Percentiles rank a stretch among this genome's conserved stretches.
Conservation (phyloP, 176 grass and related monocot species). For the Raddia distichophylla region DNA sequence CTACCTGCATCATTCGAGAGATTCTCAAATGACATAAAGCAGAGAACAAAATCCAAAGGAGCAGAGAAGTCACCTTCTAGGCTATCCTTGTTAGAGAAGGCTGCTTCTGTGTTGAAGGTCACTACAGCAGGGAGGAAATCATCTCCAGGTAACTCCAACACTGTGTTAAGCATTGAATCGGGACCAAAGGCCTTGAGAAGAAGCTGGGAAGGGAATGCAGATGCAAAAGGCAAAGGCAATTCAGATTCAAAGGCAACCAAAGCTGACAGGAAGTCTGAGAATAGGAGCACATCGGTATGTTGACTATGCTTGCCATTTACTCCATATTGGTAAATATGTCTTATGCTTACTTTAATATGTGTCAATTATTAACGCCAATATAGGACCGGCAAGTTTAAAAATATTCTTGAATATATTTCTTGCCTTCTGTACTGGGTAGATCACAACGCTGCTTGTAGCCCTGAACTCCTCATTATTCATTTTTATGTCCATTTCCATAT, state of each 20-base stretch:
- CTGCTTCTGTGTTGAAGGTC: constrained; percentile 77
- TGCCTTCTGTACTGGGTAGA: background rate
- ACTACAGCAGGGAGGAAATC: constrained; percentile 72
- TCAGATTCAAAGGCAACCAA: constrained; percentile 63
- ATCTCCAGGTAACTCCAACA: constrained; percentile 57
- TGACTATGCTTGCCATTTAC: constrained; percentile 30
- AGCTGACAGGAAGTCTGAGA: constrained; percentile 59
- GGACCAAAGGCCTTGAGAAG: constrained; percentile 73
- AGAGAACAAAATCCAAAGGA: constrained; percentile 60
- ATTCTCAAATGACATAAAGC: constrained; percentile 80
- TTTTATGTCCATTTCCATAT: constrained; percentile 6
- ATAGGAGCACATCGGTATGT: constrained; percentile 63
- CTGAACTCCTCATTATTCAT: constrained; percentile 7
- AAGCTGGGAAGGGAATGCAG: constrained; percentile 74
- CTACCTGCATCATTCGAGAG: constrained; percentile 80
- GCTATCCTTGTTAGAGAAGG: constrained; percentile 64
- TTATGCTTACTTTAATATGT: constrained; percentile 14
- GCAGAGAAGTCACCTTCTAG: constrained; percentile 51
- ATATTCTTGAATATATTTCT: constrained; percentile 14
- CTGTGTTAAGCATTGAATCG: constrained; percentile 43
- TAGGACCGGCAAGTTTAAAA: background rate
- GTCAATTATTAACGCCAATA: background rate
- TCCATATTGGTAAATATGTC: background rate
- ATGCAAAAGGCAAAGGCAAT: constrained; percentile 51
- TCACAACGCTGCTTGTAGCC: background rate